A percentile compares a stretch with the other conserved stretches of the same genome.
Conservation (phyloP, 345 rosid genomes). For the Murraya koenigii region DNA sequence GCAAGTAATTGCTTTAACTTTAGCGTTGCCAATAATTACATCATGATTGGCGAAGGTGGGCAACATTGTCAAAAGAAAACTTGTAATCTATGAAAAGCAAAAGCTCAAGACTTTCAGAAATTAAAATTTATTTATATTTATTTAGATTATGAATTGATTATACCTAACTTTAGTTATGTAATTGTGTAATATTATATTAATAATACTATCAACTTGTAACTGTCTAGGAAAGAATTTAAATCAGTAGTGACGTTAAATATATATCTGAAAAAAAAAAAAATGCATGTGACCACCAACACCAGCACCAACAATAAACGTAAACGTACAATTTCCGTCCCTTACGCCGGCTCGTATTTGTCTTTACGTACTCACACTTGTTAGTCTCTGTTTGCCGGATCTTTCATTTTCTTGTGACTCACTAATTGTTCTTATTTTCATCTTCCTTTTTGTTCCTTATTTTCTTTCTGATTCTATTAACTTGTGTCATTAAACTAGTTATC, state of each 20-base stretch:
- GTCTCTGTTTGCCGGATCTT: background rate
- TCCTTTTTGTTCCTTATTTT: background rate
- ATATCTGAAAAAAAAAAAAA: background rate
- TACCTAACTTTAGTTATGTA: too few species aligned
- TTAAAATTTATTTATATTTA: too few species aligned
- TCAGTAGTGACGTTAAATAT: constrained; percentile 2
- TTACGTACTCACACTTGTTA: constrained; percentile 1
- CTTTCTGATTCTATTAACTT: too few species aligned
- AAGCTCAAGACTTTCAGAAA: background rate
- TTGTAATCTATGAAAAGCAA: background rate
- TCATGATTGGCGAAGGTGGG: background rate
- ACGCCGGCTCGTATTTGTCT: constrained; percentile 40
- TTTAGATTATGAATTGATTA: background rate
- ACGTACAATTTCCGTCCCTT: constrained; percentile 20
- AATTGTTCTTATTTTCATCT: background rate
- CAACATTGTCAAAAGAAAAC: background rate
- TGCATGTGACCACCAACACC: constrained; percentile 18
- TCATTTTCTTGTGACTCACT: background rate
- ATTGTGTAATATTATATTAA: background rate
- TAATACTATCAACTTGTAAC: background rate
- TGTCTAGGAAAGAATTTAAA: background rate
- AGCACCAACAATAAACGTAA: background rate
- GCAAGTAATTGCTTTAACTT: background rate
- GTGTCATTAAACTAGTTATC: background rate
- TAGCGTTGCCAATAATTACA: background rate